These are phyloP conservation scores for Mycotypha africana DNA, from an alignment of 371 early-diverging fungal species.

Conservation along the genomic window DNA sequence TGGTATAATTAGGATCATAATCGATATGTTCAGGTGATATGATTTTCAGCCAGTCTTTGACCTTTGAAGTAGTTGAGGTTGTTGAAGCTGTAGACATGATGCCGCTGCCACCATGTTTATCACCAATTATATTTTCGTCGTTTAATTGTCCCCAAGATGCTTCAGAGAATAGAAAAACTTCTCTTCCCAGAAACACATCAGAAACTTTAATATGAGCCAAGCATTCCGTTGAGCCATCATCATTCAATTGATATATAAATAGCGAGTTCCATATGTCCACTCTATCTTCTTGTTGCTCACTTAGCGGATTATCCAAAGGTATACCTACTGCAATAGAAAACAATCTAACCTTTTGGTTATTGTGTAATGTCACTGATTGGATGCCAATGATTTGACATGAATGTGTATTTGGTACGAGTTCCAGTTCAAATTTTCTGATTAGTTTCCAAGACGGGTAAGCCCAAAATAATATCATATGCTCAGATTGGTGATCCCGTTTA, in stretches of 20 bases:
- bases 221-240: constrained; percentile 24
- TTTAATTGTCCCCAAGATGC: constrained; percentile 21
- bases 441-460: constrained; percentile 27
- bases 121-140: no score
- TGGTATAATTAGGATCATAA: constrained; percentile 13
- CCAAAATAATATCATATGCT: constrained; percentile 33
- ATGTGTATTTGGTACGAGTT: constrained; percentile 13
- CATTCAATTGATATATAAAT: constrained; percentile 20
- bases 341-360: constrained; percentile 11
- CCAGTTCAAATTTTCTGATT: constrained; percentile 21
- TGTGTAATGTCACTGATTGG: constrained; percentile 19
- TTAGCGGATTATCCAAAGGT: constrained; percentile 5
- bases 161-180: constrained; percentile 26
- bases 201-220: constrained; percentile 13
- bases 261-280: constrained; percentile 27
- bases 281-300: constrained; percentile 15
- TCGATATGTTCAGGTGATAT: constrained; percentile 6
- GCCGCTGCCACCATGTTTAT: constrained; percentile 1
- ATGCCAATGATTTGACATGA: constrained; percentile 27
- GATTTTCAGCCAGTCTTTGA: constrained; percentile 16
- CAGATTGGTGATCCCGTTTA: constrained; percentile 8
- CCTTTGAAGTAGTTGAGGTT: not conserved
- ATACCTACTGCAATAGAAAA: constrained; percentile 28
- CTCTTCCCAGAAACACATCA: constrained; percentile 20
- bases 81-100: no score